A percentile compares a stretch with the other conserved stretches of the same genome.
phyloP scores from a whole-genome alignment of 805 yeast species.

The Naumovozyma castellii region DNA sequence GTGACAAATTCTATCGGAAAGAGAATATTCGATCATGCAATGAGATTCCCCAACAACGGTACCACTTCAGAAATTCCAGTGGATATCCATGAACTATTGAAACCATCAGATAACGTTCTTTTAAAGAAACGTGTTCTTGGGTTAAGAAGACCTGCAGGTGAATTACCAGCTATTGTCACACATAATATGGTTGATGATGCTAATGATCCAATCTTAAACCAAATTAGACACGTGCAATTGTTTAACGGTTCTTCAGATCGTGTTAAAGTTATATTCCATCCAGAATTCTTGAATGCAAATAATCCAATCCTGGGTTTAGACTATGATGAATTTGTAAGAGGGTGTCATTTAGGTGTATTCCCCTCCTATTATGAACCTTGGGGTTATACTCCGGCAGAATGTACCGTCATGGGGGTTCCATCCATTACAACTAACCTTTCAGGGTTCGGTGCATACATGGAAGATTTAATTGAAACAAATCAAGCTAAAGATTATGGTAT shows the following conservation, averaged over 20 bases:
- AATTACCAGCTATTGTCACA: constrained; percentile 91
- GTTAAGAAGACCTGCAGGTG: constrained; percentile 58
- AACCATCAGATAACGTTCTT: constrained; percentile 78
- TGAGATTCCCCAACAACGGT: constrained; percentile 44
- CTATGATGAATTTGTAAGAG: constrained; percentile 95
- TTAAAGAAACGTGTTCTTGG: constrained; percentile 90
- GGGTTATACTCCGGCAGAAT: constrained; percentile 99
- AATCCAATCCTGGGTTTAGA: constrained; percentile 90
- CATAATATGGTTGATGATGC: constrained; percentile 94
- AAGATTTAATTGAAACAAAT: constrained; percentile 79
- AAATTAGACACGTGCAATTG: constrained; percentile 81
- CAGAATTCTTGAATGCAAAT: constrained; percentile 89
- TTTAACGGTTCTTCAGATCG: constrained; percentile 86
- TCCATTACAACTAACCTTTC: constrained; percentile 91
- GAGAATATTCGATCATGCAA: constrained; percentile 83
- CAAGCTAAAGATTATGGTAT: constrained; percentile 88
- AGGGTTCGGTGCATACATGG: constrained; percentile 98
- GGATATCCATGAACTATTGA: constrained; percentile 70
- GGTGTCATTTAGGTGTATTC: constrained; percentile 96
- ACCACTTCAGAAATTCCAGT: constrained; percentile 62
- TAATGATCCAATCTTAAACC: constrained; percentile 82
- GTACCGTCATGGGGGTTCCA: constrained; percentile 99
- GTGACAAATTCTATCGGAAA: constrained; percentile 81
- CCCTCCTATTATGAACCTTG: constrained; percentile 98
- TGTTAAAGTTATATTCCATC: constrained; percentile 93